Percentiles rank a stretch among this genome's conserved stretches.
These are phyloP conservation scores for Tympanopsis confertula DNA, from an alignment of 2,329 filamentous ascomycete genomes.

Conservation along the genomic window DNA sequence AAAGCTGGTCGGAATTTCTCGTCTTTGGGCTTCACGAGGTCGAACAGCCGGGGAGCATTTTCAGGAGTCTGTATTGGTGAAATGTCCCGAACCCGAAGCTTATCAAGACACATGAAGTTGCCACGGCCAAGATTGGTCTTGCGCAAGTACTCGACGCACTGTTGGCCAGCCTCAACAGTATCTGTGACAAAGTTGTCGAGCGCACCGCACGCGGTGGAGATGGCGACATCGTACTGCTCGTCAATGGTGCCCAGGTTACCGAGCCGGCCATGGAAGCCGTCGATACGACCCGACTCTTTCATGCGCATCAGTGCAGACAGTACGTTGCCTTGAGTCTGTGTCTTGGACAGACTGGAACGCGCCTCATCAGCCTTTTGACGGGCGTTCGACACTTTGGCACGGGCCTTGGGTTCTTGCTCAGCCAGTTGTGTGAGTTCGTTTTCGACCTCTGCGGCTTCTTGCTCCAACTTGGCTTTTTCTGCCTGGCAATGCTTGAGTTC, in stretches of 20 bases:
- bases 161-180: conserved; percentile 87
- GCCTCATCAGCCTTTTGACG: conserved; percentile 95
- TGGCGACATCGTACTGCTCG: conserved; percentile 89
- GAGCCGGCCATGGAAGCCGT: conserved; percentile 89
- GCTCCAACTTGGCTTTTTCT: conserved; percentile 61
- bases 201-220: conserved; percentile 84
- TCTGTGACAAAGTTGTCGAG: conserved; percentile 96
- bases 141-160: conserved; percentile 92
- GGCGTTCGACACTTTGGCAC: conserved; percentile 74
- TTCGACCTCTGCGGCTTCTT: conserved; percentile 62
- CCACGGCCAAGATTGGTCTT: conserved; percentile 95
- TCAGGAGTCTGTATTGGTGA: conserved; percentile 78
- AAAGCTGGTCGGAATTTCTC: conserved; percentile 81
- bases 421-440: conserved; percentile 62
- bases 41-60: conserved; percentile 82
- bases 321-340: conserved; percentile 86
- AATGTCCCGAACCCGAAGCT: conserved; percentile 68
- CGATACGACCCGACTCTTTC: conserved; percentile 89
- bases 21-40: conserved; percentile 80
- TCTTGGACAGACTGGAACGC: conserved; percentile 75
- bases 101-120: conserved; percentile 93
- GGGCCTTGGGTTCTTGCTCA: conserved; percentile 69
- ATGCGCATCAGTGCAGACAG: conserved; percentile 84
- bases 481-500: conserved; percentile 68
- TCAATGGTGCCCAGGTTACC: conserved; percentile 92